Base-by-base conservation (phyloP, 2,329 filamentous ascomycete genomes). In the Sclerotinia subarctica region DNA sequence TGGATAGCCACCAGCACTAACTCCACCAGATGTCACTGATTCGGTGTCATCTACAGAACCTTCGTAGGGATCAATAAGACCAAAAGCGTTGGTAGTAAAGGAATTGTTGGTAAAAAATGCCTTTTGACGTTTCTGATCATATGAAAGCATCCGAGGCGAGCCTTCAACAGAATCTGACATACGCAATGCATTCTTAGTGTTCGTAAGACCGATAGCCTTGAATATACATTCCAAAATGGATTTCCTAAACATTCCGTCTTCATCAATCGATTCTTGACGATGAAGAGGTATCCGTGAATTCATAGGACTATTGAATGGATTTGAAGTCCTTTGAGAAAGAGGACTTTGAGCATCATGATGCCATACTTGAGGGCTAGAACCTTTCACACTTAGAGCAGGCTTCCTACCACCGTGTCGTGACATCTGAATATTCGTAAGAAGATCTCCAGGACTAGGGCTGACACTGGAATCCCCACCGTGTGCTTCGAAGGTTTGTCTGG, bases 161-260 rank as follows among this genome's bases (percentile, higher is more conserved):
- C 88, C 90, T 72, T 97, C 94, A 0, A 89, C 88, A 0, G 95
- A 97, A 62, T 89, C 88, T 0, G 85, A 81, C 73, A 90, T 91
- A 59, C 86, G 85, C 0, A 90, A 82, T 0, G 85, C 83, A 68
- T 89, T 86, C 47, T 88, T 88, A 3, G 84, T 85, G 44, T 88
- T 87, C 26, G 89, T 90, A 67, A 99, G 81, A 0, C 95, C 95
- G 69, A 99, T 90, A 0, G 93, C 91, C 76, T 94, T 97, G 79
- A 97, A 94, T 81, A 99, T 96, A 77, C 95, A 98, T 73, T 97
- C 93, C 29, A 98, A 81, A 21, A 99, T 93, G 0, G 93, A 96
- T 69, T 93, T 89, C 52, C 96, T 86, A 78, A 99, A 98, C 8
- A 96, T 79, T 58, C 90, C 87, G 74, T 97, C 94, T 76, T 98